Evolutionary conservation across 345 rosid genomes (phyloP).

Genomic region (Anacardium occidentale): DNA sequence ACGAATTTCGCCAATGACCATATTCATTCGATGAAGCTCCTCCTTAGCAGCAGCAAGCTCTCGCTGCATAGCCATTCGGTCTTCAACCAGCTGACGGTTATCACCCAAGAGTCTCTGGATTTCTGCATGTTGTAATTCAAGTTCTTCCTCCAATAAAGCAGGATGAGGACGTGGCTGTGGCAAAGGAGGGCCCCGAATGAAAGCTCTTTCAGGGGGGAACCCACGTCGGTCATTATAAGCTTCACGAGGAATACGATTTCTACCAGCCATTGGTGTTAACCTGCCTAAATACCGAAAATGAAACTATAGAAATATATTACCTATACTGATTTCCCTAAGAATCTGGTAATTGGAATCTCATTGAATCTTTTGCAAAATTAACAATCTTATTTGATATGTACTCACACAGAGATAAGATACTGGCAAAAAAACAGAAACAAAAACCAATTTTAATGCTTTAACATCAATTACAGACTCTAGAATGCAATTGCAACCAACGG

Average conservation of each 20-base stretch:
- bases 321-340: not conserved
- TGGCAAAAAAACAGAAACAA: not conserved
- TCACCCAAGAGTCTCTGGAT: conserved; percentile 72
- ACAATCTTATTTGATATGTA: not conserved
- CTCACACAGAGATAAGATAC: not conserved
- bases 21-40: conserved; percentile 80
- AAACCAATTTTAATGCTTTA: not conserved
- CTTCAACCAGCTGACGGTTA: conserved; percentile 70
- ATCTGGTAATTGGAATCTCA: not conserved
- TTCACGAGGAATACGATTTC: conserved; percentile 74
- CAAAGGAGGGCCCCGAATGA: conserved; percentile 61
- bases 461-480: not conserved
- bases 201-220: conserved; percentile 61
- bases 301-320: not conserved
- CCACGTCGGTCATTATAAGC: conserved; percentile 59
- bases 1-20: conserved; percentile 59
- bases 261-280: conserved; percentile 64
- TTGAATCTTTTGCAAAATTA: not conserved
- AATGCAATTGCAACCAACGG: not conserved
- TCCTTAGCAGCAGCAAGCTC: conserved; percentile 83
- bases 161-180: conserved; percentile 68
- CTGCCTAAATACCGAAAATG: conserved; percentile 9
- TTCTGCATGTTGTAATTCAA: conserved; percentile 76
- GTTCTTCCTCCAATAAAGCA: conserved; percentile 81
- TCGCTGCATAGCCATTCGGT: conserved; percentile 64